Percentiles rank a stretch among this genome's conserved stretches.
phyloP scores from a whole-genome alignment of 305 asterid genomes.

The Solanum chacoense region DNA sequence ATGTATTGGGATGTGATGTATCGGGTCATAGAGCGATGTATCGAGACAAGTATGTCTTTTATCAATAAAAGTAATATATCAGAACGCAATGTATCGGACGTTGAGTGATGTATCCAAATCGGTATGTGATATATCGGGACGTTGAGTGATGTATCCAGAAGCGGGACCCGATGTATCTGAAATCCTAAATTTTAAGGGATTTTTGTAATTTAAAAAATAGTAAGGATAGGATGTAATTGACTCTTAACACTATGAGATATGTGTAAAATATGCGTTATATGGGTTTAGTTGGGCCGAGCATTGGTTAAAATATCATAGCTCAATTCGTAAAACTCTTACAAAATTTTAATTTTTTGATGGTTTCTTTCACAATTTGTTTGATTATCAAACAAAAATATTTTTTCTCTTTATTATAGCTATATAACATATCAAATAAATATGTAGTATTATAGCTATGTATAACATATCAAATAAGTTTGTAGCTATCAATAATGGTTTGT shows the following conservation, averaged over 20 bases:
- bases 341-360: background rate
- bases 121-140: background rate
- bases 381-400: background rate
- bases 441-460: background rate
- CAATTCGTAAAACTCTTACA: background rate
- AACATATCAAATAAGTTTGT: background rate
- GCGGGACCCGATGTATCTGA: fast-evolving
- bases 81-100: background rate
- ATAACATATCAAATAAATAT: background rate
- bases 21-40: background rate
- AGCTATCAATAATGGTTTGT: background rate
- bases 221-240: fast-evolving
- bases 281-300: background rate
- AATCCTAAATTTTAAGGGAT: background rate
- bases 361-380: background rate
- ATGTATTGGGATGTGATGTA: background rate
- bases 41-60: background rate
- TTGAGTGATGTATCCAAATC: background rate
- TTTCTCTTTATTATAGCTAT: background rate
- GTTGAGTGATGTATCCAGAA: background rate
- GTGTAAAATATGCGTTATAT: background rate
- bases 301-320: background rate
- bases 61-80: background rate
- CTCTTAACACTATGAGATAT: background rate
- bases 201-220: background rate